Evolutionary conservation across 192 early-diverging fungal genomes (phyloP).

Genomic region (Rhizoclosmatium sp.): DNA sequence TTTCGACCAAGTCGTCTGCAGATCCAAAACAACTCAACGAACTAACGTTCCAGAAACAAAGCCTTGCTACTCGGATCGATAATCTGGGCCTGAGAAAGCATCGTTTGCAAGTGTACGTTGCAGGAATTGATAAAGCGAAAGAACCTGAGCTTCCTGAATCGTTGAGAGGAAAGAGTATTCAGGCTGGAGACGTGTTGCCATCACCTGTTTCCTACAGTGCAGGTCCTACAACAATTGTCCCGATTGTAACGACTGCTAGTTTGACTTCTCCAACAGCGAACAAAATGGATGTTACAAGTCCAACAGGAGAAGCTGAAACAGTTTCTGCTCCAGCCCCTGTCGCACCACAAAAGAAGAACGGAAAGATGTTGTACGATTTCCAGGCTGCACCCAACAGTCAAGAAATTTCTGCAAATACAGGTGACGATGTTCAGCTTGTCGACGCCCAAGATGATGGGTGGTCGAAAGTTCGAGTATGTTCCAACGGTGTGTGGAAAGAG

Average conservation of each 20-base stretch:
- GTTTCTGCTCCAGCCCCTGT: not conserved
- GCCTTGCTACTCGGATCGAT: constrained; percentile 31
- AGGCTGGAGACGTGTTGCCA: not conserved
- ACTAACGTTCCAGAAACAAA: constrained; percentile 44
- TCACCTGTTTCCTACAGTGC: constrained; percentile 15
- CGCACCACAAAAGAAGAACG: not conserved
- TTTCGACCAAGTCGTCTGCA: constrained; percentile 23
- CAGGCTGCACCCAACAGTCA: constrained; percentile 40
- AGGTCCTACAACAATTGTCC: not conserved
- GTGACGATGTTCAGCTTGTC: constrained; percentile 48
- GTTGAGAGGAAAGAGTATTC: constrained; percentile 22
- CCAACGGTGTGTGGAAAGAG: constrained; percentile 34
- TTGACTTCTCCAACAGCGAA: not conserved
- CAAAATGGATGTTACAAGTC: not conserved
- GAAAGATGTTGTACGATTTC: constrained; percentile 50
- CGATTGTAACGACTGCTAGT: no score
- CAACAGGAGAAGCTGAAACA: not conserved
- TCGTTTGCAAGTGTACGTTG: constrained; percentile 44
- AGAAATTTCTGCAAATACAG: constrained; percentile 41
- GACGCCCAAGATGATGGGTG: constrained; percentile 58
- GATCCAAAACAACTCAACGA: constrained; percentile 45
- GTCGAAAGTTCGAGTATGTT: constrained; percentile 44
- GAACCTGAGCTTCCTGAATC: constrained; percentile 39
- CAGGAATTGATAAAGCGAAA: constrained; percentile 44
- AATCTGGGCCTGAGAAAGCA: constrained; percentile 38